Conservation (phyloP, 257 asterid species). For the Penstemon newberryi region DNA sequence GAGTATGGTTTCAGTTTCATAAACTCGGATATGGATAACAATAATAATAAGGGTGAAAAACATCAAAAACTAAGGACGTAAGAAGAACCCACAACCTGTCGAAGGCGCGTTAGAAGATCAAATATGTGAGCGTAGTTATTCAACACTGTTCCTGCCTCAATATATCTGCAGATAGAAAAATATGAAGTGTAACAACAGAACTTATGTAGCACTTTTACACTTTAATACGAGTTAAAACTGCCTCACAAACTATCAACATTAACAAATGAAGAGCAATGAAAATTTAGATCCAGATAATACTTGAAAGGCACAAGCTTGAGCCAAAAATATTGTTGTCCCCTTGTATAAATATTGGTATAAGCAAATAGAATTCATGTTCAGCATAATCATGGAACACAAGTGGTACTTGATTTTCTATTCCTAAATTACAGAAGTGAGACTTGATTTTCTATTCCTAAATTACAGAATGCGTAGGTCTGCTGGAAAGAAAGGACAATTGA, state of each 20-base stretch:
- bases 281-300: slow-evolving; percentile 3
- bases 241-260: not conserved
- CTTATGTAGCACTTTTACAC: not conserved
- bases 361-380: slow-evolving; percentile 13
- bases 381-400: slow-evolving; percentile 18
- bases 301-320: not conserved
- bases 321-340: not conserved
- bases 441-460: slow-evolving; percentile 9
- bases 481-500: not conserved
- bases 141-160: slow-evolving; percentile 69
- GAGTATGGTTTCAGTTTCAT: not conserved
- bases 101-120: slow-evolving; percentile 87
- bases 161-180: slow-evolving; percentile 55
- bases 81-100: slow-evolving; percentile 62
- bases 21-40: not conserved
- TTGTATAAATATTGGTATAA: not conserved
- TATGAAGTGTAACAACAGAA: not conserved
- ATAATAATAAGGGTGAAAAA: not conserved
- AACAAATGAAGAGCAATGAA: not conserved
- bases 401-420: not conserved
- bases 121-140: slow-evolving; percentile 95
- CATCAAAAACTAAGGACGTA: slow-evolving; percentile 18
- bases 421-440: slow-evolving; percentile 9
- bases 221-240: slow-evolving; percentile 9
- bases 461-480: slow-evolving; percentile 6